Evolutionary conservation across 1,284 basidiomycete genomes (phyloP), one percentile per base, ranked within the genome.

Genomic region (Pseudozyma hubeiensis): DNA sequence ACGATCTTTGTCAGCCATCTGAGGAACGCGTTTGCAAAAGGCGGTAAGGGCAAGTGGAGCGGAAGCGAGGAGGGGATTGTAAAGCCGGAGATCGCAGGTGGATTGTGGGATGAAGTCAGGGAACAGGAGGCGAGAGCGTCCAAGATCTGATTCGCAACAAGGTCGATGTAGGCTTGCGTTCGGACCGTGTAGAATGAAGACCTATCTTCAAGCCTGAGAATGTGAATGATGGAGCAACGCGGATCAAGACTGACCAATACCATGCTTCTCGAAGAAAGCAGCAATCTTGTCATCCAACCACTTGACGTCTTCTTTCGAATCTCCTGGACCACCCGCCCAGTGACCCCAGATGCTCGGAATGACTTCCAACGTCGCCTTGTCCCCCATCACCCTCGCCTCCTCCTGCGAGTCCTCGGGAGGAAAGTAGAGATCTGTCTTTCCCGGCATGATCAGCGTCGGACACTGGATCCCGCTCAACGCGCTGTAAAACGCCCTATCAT

Each of bases 281-380:
- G 46, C 52, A 24, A 75, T 60, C 30, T 55, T 47, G n/a, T 77
- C 62, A 31, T 74, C 64, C 30, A 76, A 40, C 60, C 64, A 78
- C 31, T 70, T 54, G 17, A 68, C 75, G 53, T 78, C 74, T 34
- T 67, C 48, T 47, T 65, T 67, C 2, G 56, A 52, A 39, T 78
- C 67, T 5, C 64, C 73, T 29, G 65, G 70, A 40, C 68, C 68
- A 13, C 73, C 76, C 1, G 73, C 75, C 61, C 74, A 77, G 24
- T 78, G 76, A 37, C 74, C 76, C 62, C 74, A 77, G n/a, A 77
- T 68, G 19, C 56, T 66, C 7, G 74, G 71, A 34, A 77, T 74
- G 9, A 76, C 69, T 17, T 73, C 60, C n/a, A 78, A 19, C 44
- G 50, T 41, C 9, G 74, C 73, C 13, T 17, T 64, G 7, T 62